Conservation (phyloP, 2,329 filamentous ascomycete genomes). For the Fonsecaea erecta region DNA sequence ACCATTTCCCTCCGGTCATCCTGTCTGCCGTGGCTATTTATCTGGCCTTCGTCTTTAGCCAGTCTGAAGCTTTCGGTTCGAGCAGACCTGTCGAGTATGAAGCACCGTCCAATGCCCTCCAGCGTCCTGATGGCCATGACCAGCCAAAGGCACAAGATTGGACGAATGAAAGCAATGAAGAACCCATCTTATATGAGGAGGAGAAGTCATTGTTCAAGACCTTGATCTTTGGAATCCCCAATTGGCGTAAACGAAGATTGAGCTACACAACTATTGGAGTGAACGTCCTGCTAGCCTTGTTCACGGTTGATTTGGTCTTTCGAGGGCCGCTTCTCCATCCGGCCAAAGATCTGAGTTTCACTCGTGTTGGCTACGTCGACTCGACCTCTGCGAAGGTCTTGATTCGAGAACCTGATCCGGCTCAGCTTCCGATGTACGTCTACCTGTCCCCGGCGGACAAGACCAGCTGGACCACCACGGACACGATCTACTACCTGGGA, state of each 20-base stretch:
- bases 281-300: slow-evolving; percentile 70
- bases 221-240: slow-evolving; percentile 76
- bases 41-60: slow-evolving; percentile 44
- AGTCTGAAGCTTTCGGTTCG: slow-evolving; percentile 30
- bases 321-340: slow-evolving; percentile 72
- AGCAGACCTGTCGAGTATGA: slow-evolving; percentile 25
- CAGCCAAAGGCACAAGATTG: slow-evolving; percentile 42
- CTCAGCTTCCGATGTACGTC: slow-evolving; percentile 75
- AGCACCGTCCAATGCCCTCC: slow-evolving; percentile 30
- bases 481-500: slow-evolving; percentile 67
- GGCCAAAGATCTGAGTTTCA: slow-evolving; percentile 78
- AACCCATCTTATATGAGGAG: slow-evolving; percentile 65
- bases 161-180: slow-evolving; percentile 63
- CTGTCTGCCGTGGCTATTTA: slow-evolving; percentile 53
- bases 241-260: slow-evolving; percentile 67
- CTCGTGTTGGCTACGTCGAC: slow-evolving; percentile 84
- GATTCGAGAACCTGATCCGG: slow-evolving; percentile 78
- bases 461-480: slow-evolving; percentile 64
- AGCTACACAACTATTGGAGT: slow-evolving; percentile 72
- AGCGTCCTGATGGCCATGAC: slow-evolving; percentile 20
- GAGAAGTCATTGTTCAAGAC: slow-evolving; percentile 66
- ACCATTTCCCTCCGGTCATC: slow-evolving; percentile 45
- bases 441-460: slow-evolving; percentile 54
- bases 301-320: slow-evolving; percentile 78
- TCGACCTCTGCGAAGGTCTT: slow-evolving; percentile 78